These are phyloP conservation scores for Tothia fuscella DNA, from an alignment of 2,329 filamentous ascomycete species.

Conservation along the genomic window DNA sequence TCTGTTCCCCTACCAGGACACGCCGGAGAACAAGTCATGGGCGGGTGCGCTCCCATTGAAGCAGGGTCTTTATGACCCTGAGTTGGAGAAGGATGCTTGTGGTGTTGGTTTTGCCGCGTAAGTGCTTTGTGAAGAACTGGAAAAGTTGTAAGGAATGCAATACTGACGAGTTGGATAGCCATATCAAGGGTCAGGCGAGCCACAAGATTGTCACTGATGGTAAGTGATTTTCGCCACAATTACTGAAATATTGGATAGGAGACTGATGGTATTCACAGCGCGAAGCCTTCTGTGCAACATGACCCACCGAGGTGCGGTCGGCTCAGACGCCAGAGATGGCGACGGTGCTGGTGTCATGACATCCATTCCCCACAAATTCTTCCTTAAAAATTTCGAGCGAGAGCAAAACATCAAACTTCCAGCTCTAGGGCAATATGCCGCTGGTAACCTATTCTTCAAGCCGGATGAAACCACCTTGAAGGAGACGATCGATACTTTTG, in stretches of 20 bases:
- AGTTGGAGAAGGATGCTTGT: conserved; percentile 96
- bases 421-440: conserved; percentile 83
- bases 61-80: conserved; percentile 96
- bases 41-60: conserved; percentile 90
- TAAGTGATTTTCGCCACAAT: conserved; percentile 36
- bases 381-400: conserved; percentile 93
- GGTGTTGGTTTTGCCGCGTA: conserved; percentile 98
- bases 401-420: conserved; percentile 83
- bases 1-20: conserved; percentile 74
- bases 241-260: conserved; percentile 1
- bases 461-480: conserved; percentile 81
- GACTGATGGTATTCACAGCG: conserved; percentile 41
- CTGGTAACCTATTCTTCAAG: conserved; percentile 98
- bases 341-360: conserved; percentile 99
- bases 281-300: conserved; percentile 97
- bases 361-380: conserved; percentile 96
- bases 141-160: conserved; percentile 11
- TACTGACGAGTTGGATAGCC: too few relatives aligned
- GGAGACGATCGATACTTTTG: conserved; percentile 84
- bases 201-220: conserved; percentile 99
- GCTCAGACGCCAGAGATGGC: conserved; percentile 93
- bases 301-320: conserved; percentile 97
- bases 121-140: conserved; percentile 25
- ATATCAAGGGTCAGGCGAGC: conserved; percentile 94
- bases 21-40: conserved; percentile 77